Conservation (phyloP, 2,329 filamentous ascomycete species). For the Sclerotinia sclerotiorum region DNA sequence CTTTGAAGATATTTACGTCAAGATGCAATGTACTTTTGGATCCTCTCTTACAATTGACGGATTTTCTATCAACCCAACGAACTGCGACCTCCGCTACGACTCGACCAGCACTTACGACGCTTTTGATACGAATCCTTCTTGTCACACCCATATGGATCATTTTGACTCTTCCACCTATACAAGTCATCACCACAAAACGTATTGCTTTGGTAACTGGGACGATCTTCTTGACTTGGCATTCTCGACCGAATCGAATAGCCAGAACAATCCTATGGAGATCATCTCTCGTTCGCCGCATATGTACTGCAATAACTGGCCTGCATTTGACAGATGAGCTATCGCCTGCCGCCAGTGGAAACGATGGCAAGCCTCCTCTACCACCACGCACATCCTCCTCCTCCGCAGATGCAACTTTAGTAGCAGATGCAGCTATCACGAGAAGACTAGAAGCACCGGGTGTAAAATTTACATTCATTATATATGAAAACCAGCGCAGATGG, state of each 20-base stretch:
- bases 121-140: slow-evolving; percentile 86
- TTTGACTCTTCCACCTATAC: slow-evolving; percentile 77
- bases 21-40: slow-evolving; percentile 91
- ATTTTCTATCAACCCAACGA: slow-evolving; percentile 87
- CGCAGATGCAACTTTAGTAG: slow-evolving; percentile 40
- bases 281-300: slow-evolving; percentile 66
- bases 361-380: slow-evolving; percentile 40
- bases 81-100: slow-evolving; percentile 91
- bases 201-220: slow-evolving; percentile 86
- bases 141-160: slow-evolving; percentile 86
- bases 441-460: slow-evolving; percentile 69
- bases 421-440: slow-evolving; percentile 40
- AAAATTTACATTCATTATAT: slow-evolving; percentile 93
- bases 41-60: slow-evolving; percentile 82
- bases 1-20: slow-evolving; percentile 83
- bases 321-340: slow-evolving; percentile 58
- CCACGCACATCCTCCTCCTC: slow-evolving; percentile 34
- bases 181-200: slow-evolving; percentile 82
- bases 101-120: slow-evolving; percentile 79
- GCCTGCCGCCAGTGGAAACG: slow-evolving; percentile 23
- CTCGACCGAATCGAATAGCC: slow-evolving; percentile 78
- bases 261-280: slow-evolving; percentile 91
- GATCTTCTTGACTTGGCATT: slow-evolving; percentile 86
- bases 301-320: slow-evolving; percentile 76
- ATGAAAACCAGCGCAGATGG: slow-evolving; percentile 96